A percentile compares a stretch with the other conserved stretches of the same genome.
These are phyloP conservation scores for Ganoderma meredithae DNA, from an alignment of 1,284 basidiomycete species.

Conservation along the genomic window DNA sequence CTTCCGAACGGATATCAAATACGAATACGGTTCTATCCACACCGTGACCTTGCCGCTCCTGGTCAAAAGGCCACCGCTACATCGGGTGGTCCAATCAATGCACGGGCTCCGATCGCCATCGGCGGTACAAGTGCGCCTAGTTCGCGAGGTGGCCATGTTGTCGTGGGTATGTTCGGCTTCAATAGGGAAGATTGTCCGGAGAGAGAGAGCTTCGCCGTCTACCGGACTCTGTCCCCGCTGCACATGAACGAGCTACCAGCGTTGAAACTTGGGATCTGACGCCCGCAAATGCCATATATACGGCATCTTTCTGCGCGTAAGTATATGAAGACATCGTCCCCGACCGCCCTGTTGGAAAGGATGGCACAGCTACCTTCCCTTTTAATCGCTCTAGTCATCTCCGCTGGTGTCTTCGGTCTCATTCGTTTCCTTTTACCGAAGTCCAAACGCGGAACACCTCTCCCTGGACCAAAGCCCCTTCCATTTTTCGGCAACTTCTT, in stretches of 20 bases:
- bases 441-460: background rate
- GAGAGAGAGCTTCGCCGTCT: background rate
- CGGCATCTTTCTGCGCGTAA: background rate
- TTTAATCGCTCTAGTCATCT: background rate
- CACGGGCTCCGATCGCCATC: background rate
- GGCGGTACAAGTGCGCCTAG: background rate
- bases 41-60: background rate
- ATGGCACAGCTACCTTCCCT: background rate
- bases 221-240: background rate
- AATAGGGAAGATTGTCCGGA: background rate
- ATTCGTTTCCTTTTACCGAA: background rate
- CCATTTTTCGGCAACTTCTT: slow-evolving; percentile 19
- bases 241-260: background rate
- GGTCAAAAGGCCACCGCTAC: too few species aligned
- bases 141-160: background rate
- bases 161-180: background rate
- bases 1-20: slow-evolving; percentile 1
- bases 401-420: background rate
- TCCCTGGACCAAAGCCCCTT: slow-evolving; percentile 19
- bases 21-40: background rate
- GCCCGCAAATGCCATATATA: background rate
- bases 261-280: background rate
- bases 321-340: background rate
- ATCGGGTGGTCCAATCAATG: background rate
- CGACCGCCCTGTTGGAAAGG: background rate